Base-by-base conservation (phyloP, 2,329 filamentous ascomycete species). In the Claviceps sp. region DNA sequence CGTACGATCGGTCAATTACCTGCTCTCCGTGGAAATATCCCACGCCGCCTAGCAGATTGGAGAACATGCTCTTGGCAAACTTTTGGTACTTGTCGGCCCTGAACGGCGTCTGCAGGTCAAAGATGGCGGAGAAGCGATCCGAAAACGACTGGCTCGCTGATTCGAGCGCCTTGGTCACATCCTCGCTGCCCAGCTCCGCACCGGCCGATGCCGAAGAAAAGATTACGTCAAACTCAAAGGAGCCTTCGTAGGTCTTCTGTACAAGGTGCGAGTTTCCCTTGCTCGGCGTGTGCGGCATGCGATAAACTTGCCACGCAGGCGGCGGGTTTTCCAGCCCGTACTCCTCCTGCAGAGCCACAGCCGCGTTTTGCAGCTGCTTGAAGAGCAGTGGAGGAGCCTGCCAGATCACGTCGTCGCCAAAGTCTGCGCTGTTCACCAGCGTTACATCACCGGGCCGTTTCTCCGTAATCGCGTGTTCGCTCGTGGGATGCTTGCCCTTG, bases 21-120 rank as follows among this genome's bases (percentile, higher is more conserved):
- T 89, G 85, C 53, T 93, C 78, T 42, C 93, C 93, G 62, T 94
- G 80, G 71, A 98, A 98, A 70, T 95, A 97, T 8, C 93, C 93
- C 60, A 97, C 88, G 47, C 93, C 93, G 52, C 93, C 93, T 39
- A 95, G 76, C 38, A 98, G 73, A 65, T 97, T 98, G 1, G 91
- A 96, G 59, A 98, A 87, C 75, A 98, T 85, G 57, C 85, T 90
- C 65, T 88, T 87, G 56, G 84, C 88, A 65, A 97, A 96, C 53
- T 76, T 76, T 47, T 80, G 74, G 64, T 94, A 93, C 61, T 87
- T 81, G 3, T 80, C 75, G 3, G 78, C 76, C 17, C 79, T 72
- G 67, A 93, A 98, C 0, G 93, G 91, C 0, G 82, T 72, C 61
- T 89, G 77, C 1, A 89, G 82, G 50, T 81, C 74, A 50, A 70